Conservation (phyloP, 768 basidiomycete species). For the Suillus placidus region DNA sequence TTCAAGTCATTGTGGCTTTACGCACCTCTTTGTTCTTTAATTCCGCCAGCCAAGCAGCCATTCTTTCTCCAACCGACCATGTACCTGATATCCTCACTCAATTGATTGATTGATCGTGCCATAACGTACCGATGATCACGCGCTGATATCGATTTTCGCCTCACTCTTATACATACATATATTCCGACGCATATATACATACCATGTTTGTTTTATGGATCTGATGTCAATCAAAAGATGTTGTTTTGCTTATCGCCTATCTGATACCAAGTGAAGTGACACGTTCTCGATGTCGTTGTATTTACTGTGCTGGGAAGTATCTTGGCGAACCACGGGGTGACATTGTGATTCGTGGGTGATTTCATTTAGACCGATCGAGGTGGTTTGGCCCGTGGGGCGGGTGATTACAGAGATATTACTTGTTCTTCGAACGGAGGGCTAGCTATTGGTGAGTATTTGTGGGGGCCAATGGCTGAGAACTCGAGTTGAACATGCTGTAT, state of each 20-base stretch:
- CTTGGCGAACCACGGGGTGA: background rate
- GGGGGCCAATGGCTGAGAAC: background rate
- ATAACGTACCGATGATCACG: background rate
- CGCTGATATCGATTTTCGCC: background rate
- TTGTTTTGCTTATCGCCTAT: background rate
- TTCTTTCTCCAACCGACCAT: background rate
- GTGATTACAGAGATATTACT: background rate
- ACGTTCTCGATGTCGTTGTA: background rate
- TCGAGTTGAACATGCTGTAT: too few species aligned
- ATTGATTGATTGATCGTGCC: background rate
- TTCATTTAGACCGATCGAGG: background rate
- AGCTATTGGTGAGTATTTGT: background rate
- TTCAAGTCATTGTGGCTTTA: background rate
- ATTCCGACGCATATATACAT: background rate
- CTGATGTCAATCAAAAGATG: background rate
- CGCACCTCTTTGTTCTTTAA: background rate
- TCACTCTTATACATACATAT: background rate
- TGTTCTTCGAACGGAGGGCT: background rate
- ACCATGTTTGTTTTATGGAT: background rate
- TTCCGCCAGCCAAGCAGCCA: background rate
- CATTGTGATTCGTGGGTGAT: background rate
- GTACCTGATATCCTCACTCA: constrained; percentile 2
- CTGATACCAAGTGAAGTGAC: background rate
- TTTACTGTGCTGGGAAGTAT: too few species aligned
- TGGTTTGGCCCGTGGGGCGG: background rate